Evolutionary conservation across 495 filamentous ascomycete genomes (phyloP).

Genomic region (Corynascus novoguineensis): DNA sequence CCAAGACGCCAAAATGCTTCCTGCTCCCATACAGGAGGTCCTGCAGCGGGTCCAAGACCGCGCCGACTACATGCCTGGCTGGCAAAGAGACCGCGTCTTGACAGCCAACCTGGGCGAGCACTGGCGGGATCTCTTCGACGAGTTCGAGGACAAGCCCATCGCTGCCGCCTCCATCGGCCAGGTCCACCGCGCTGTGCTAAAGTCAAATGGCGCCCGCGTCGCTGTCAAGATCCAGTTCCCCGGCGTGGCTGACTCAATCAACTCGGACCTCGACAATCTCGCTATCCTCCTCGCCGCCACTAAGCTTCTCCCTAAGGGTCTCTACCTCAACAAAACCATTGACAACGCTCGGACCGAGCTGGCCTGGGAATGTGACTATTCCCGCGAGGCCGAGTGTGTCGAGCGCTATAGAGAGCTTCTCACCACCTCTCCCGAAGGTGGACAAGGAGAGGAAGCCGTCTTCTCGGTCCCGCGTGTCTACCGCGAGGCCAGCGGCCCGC

Average conservation of each 20-base stretch:
- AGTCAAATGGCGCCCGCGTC: constrained; percentile 65
- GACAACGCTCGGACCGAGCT: constrained; percentile 91
- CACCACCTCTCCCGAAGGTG: constrained; percentile 50
- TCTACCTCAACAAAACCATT: constrained; percentile 96
- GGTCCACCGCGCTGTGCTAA: constrained; percentile 82
- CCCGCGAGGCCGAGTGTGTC: constrained; percentile 75
- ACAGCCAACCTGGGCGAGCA: constrained; percentile 69
- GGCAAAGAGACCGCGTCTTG: constrained; percentile 81
- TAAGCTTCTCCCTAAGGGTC: constrained; percentile 78
- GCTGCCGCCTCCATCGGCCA: constrained; percentile 98
- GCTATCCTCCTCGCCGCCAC: constrained; percentile 86
- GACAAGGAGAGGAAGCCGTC: constrained; percentile 58
- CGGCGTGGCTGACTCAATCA: constrained; percentile 91
- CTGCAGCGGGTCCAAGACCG: constrained; percentile 92
- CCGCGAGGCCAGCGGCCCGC: constrained; percentile 71
- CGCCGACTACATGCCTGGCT: constrained; percentile 95
- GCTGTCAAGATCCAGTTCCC: constrained; percentile 98
- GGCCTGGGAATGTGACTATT: constrained; percentile 95
- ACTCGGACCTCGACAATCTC: constrained; percentile 90
- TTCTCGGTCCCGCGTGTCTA: constrained; percentile 78
- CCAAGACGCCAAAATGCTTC: constrained; percentile 96
- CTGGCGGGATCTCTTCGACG: constrained; percentile 77
- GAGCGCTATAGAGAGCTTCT: constrained; percentile 70
- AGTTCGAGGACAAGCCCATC: constrained; percentile 87
- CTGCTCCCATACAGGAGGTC: constrained; percentile 74